Percentiles rank a stretch among this genome's conserved stretches.
phyloP scores from a whole-genome alignment of 306 rosid genomes.

The Lathyrus aphaca region DNA sequence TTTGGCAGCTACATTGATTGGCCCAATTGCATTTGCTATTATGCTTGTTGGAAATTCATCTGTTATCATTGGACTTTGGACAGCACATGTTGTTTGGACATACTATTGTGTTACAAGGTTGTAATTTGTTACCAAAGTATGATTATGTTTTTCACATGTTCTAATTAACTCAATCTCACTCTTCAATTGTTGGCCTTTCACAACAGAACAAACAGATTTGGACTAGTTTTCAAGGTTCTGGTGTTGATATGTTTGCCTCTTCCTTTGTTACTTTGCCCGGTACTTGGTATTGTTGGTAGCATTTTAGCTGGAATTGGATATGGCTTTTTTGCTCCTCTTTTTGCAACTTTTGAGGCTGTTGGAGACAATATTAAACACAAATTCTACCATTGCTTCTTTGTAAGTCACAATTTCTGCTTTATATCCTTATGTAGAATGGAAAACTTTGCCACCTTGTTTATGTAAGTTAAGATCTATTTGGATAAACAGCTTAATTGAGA shows the following conservation, averaged over 20 bases:
- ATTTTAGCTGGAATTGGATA: constrained; percentile 79
- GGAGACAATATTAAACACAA: constrained; percentile 52
- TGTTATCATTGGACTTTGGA: constrained; percentile 69
- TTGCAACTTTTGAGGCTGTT: constrained; percentile 80
- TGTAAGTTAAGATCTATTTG: neutral
- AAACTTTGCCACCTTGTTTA: neutral
- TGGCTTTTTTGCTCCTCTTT: constrained; percentile 73
- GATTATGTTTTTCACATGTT: constrained; percentile 18
- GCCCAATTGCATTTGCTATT: constrained; percentile 53
- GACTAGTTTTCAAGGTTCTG: constrained; percentile 58
- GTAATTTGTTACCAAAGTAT: constrained; percentile 21
- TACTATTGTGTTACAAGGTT: constrained; percentile 70
- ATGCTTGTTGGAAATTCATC: constrained; percentile 62
- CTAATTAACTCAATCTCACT: constrained; percentile 8
- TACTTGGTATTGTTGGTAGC: constrained; percentile 64
- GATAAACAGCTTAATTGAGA: neutral
- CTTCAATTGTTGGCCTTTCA: constrained; percentile 29
- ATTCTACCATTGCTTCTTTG: constrained; percentile 64
- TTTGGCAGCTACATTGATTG: constrained; percentile 55
- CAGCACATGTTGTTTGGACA: constrained; percentile 76
- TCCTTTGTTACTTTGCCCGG: constrained; percentile 67
- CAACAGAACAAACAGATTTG: constrained; percentile 72
- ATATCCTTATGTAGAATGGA: too few species aligned
- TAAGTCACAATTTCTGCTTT: constrained; percentile 43
- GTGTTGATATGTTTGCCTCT: constrained; percentile 61